phyloP scores from a whole-genome alignment of 1,139 yeast species.

The Groenewaldozyma sp. region DNA sequence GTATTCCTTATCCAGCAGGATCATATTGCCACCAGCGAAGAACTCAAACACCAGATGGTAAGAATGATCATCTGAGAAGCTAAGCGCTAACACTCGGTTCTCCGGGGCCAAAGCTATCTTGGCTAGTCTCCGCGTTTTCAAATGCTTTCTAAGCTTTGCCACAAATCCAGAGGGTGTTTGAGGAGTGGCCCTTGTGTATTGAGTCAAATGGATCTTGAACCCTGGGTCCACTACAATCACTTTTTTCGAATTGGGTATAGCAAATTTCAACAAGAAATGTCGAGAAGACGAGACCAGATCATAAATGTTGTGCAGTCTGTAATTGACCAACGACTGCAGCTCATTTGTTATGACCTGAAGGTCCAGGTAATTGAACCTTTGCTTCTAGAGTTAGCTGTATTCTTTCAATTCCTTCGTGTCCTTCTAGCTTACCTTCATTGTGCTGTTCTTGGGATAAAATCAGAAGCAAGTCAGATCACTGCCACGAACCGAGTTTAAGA shows the following conservation, averaged over 20 bases:
- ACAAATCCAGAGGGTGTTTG: slow-evolving; percentile 81
- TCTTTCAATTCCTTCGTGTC: too few relatives aligned
- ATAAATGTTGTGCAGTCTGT: slow-evolving; percentile 77
- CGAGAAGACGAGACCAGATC: slow-evolving; percentile 65
- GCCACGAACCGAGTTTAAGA: too few relatives aligned
- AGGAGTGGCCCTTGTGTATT: slow-evolving; percentile 70
- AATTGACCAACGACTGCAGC: slow-evolving; percentile 50
- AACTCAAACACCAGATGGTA: slow-evolving; percentile 79
- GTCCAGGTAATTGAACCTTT: slow-evolving; percentile 79
- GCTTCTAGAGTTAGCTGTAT: too few relatives aligned
- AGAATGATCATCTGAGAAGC: slow-evolving; percentile 67
- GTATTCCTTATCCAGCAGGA: slow-evolving; percentile 59
- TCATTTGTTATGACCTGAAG: slow-evolving; percentile 64
- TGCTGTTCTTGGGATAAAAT: too few relatives aligned
- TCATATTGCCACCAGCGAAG: slow-evolving; percentile 88
- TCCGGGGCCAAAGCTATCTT: slow-evolving; percentile 62
- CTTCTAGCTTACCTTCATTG: too few relatives aligned
- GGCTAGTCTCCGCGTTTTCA: slow-evolving; percentile 71
- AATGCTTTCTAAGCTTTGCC: slow-evolving; percentile 74
- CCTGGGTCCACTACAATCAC: slow-evolving; percentile 80
- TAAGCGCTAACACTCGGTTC: slow-evolving; percentile 71
- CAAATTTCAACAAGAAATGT: slow-evolving; percentile 72
- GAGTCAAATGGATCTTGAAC: slow-evolving; percentile 67
- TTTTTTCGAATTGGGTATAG: slow-evolving; percentile 73
- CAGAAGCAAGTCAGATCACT: too few relatives aligned